Conservation (phyloP, 2,329 filamentous ascomycete species). For the Sporothrix humicola region DNA sequence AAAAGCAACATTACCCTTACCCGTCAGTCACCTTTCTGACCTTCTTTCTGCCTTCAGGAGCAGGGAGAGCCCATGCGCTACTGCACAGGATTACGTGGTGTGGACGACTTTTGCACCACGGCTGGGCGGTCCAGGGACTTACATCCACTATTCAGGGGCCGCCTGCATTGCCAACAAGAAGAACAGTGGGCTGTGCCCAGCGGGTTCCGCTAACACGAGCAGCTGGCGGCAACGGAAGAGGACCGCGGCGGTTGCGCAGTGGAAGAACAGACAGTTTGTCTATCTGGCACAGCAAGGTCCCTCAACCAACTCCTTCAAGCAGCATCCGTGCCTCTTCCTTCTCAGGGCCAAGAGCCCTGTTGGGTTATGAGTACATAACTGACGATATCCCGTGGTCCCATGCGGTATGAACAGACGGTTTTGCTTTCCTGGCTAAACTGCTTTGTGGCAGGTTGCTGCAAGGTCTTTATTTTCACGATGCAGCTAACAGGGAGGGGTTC, state of each 20-base stretch:
- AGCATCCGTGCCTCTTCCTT: constrained; percentile 7
- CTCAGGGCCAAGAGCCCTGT: too few species aligned
- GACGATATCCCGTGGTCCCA: not conserved
- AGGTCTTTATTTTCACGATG: constrained; percentile 16
- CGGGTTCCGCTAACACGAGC: constrained; percentile 21
- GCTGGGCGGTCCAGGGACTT: constrained; percentile 15
- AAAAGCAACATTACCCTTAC: constrained; percentile 1
- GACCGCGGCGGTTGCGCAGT: not conserved
- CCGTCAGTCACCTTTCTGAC: constrained; percentile 4
- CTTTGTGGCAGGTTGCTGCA: not conserved
- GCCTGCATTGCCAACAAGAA: constrained; percentile 30
- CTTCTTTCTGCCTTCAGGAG: not conserved
- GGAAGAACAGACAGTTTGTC: not conserved
- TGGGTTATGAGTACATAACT: not conserved
- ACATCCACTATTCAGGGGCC: constrained; percentile 32
- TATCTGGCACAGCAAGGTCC: constrained; percentile 2
- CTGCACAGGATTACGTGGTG: constrained; percentile 18
- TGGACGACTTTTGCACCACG: constrained; percentile 5
- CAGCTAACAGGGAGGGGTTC: not conserved
- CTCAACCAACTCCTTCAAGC: not conserved
- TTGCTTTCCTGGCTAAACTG: not conserved
- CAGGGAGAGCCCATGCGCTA: constrained; percentile 28
- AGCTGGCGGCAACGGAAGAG: not conserved
- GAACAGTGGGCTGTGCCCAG: constrained; percentile 25
- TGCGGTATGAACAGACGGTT: constrained; percentile 6